phyloP scores from a whole-genome alignment of 23 red algal genomes.

The Gracilariopsis chorda region DNA sequence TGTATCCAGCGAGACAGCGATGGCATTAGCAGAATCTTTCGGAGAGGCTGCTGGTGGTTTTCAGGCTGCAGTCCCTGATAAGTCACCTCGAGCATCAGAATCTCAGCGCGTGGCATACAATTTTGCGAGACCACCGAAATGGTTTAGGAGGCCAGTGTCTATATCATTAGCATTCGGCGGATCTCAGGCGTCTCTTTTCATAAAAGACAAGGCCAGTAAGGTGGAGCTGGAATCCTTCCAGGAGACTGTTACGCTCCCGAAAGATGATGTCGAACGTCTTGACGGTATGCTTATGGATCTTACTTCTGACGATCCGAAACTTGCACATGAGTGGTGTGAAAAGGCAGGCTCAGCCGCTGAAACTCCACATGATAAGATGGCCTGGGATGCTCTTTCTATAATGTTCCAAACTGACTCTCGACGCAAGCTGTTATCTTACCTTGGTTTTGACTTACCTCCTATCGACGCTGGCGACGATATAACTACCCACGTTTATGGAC shows the following conservation, averaged over 20 bases:
- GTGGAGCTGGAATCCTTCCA: slow-evolving; percentile 2
- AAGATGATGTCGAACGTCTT: not conserved
- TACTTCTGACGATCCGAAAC: slow-evolving; percentile 48
- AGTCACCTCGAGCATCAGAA: slow-evolving; percentile 36
- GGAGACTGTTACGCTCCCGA: not conserved
- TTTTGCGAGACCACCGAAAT: slow-evolving; percentile 59
- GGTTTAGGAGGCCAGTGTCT: slow-evolving; percentile 50
- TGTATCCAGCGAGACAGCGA: slow-evolving; percentile 61
- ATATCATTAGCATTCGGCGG: slow-evolving; percentile 74
- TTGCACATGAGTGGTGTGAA: slow-evolving; percentile 43
- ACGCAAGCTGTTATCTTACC: slow-evolving; percentile 42
- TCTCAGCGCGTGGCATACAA: slow-evolving; percentile 21
- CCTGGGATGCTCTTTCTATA: slow-evolving; percentile 43
- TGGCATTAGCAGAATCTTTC: slow-evolving; percentile 65
- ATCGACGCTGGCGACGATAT: slow-evolving; percentile 59
- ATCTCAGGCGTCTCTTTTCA: slow-evolving; percentile 5
- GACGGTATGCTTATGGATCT: slow-evolving; percentile 45
- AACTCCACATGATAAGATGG: slow-evolving; percentile 40
- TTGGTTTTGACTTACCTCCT: slow-evolving; percentile 53
- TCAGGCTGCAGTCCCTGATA: slow-evolving; percentile 15
- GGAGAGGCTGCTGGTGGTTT: slow-evolving; percentile 66
- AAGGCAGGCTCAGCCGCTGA: slow-evolving; percentile 18
- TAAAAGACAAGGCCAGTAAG: slow-evolving; percentile 2
- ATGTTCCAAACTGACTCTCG: slow-evolving; percentile 48
- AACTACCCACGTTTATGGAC: slow-evolving; percentile 45